Percentiles rank a stretch among this genome's conserved stretches.
phyloP scores from a whole-genome alignment of 352 stramenopile species.

The Plasmopara muralis region DNA sequence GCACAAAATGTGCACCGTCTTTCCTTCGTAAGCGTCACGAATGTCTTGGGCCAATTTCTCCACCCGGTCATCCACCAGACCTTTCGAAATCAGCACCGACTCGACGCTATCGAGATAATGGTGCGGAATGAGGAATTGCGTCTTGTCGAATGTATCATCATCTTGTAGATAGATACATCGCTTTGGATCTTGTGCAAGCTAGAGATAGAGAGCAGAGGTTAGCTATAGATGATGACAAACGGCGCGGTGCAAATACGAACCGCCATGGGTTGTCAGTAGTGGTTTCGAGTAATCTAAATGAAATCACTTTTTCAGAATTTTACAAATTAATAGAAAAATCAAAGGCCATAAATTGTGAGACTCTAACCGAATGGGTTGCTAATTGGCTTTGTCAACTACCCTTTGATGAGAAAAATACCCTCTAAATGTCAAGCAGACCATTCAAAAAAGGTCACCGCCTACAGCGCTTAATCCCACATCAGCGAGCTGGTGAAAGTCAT shows the following conservation, averaged over 20 bases:
- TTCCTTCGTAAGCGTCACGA: slow-evolving; percentile 79
- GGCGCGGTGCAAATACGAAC: neutral
- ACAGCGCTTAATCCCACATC: no score
- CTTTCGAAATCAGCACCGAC: slow-evolving; percentile 86
- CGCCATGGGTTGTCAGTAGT: neutral
- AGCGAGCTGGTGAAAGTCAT: no score
- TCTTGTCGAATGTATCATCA: slow-evolving; percentile 55
- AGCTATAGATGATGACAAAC: neutral
- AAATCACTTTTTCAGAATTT: no score
- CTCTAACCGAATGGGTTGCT: no score
- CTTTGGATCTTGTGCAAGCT: slow-evolving; percentile 12
- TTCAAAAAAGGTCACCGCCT: no score
- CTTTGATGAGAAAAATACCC: no score
- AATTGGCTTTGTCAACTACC: no score
- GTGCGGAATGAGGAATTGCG: slow-evolving; percentile 72
- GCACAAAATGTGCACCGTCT: slow-evolving; percentile 89
- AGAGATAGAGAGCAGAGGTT: neutral
- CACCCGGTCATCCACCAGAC: slow-evolving; percentile 87
- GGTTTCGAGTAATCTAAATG: no score
- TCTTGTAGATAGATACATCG: slow-evolving; percentile 59
- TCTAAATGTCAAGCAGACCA: no score
- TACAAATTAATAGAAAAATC: no score
- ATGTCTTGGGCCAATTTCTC: slow-evolving; percentile 91
- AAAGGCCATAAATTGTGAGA: no score
- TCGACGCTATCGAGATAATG: slow-evolving; percentile 78